Base-by-base conservation (phyloP, 2,329 filamentous ascomycete genomes). In the Trichophyton verrucosum region DNA sequence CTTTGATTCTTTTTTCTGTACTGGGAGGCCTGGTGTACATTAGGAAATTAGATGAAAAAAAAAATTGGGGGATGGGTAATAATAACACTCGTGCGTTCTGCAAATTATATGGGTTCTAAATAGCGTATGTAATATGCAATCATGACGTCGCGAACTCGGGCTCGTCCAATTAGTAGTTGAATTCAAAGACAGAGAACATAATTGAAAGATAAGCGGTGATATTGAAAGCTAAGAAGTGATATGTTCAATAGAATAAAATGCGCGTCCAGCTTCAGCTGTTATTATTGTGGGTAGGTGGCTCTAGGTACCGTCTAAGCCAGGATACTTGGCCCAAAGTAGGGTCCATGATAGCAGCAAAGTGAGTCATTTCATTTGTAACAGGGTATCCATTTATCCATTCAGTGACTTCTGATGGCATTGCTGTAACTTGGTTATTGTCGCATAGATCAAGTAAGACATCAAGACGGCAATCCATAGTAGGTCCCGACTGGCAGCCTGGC, bases 261-360 rank as follows among this genome's bases (percentile, higher is more conserved):
- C 9, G 15, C 7, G 8, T 22, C 17, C 9, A 47, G 20, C 3
- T 22, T 47, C 17, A 22, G 3, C 44, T 9, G 9, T 7, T 47
- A 3, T 47, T 9, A 47, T 47, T 24, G 22, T 47, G 22, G 24
- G 11, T 53, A 2, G 61, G 40, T 20, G 57, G 58, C 13, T 24
- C 17, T 59, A 22, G 33, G 59, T 70, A 76, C 27, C 67, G 66
- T 11, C 65, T 66, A n/a, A 77, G 65, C 77, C 79, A 83, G 13
- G 72, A 67, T 22, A 84, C 71, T 11, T 71, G 70, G 0, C 81
- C 81, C 13, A 68, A 68, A 4, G 63, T 68, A 2, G 82, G 79
- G 70, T 85, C 82, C 77, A 86, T 78, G 30, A 86, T 70, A 20
- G 77, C 76, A 3, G 78, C 77, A 69, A 80, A 86, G 69, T 86